These are phyloP conservation scores for Nidula niveotomentosa DNA, from an alignment of 1,284 basidiomycete species.

Conservation along the genomic window DNA sequence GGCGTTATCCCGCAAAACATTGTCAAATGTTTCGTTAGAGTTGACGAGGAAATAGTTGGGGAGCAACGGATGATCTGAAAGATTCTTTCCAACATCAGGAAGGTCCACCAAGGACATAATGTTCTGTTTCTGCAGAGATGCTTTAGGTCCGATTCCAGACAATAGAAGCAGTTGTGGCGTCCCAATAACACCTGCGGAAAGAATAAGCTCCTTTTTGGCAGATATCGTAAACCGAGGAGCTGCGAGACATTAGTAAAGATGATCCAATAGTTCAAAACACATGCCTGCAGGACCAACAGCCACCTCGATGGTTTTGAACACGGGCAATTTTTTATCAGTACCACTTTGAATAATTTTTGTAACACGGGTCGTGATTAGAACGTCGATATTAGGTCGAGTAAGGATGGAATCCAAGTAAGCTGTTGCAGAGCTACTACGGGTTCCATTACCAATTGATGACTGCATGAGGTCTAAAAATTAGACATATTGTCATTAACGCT, in stretches of 20 bases:
- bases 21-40: constrained; percentile 1
- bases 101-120: constrained; percentile 3
- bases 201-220: constrained; percentile 7
- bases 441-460: constrained; percentile 20
- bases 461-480: constrained; percentile 20
- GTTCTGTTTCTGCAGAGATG: not conserved
- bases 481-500: no score
- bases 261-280: not conserved
- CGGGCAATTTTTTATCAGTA: constrained; percentile 2
- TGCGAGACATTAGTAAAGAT: not conserved
- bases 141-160: constrained; percentile 7
- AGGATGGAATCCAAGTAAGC: constrained; percentile 25
- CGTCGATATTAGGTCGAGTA: constrained; percentile 22
- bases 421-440: constrained; percentile 20
- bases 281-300: constrained; percentile 16
- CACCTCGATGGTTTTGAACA: constrained; percentile 26
- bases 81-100: constrained; percentile 3
- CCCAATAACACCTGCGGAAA: constrained; percentile 5
- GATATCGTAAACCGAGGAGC: not conserved
- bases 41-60: not conserved
- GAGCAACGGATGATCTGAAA: constrained; percentile 4
- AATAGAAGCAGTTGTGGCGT: constrained; percentile 8
- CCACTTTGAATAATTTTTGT: constrained; percentile 19
- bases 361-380: constrained; percentile 24
- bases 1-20: not conserved